Evolutionary conservation across 352 stramenopile species (phyloP), one percentile per base, ranked within the genome.

Genomic region (Globisporangium viniferum): DNA sequence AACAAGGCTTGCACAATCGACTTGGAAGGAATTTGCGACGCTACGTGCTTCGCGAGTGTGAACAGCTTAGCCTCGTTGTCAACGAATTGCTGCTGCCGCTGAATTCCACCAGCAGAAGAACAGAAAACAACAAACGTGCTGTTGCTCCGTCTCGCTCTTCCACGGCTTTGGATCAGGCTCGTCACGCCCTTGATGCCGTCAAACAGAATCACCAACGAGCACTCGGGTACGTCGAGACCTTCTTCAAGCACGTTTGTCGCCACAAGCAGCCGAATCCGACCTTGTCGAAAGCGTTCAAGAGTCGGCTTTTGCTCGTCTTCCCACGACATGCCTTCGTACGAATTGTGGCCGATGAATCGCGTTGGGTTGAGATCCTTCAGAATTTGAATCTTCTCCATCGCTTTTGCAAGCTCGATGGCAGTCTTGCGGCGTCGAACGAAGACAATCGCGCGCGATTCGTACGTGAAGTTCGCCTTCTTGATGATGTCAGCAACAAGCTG

Each of bases 171-270:
- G 36, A 94, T 90, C 20, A 94, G 71, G 62, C 82, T 92, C 15
- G 84, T 94, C 35, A 94, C 73, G 7, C 82, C 77, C 46, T 79
- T 66, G 2, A 94, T 75, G 20, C 86, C 84, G 48, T 94, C 84
- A 59, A 94, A 94, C 49, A 84, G 79, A 66, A 94, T 87, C 3
- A 94, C 86, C 0, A 94, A 68, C 6, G 84, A 94, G 33, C 86
- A 94, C 68, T 92, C 79, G 0, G 84, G 86, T 0, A 94, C 82
- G 55, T 94, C 86, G 22, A 94, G 70, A 1, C 84, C 86, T 79
- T 92, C 86, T 69, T 94, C 86, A 7, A 94, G 71, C 3, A 94
- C 86, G 66, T 90, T 94, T 18, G 86, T 94, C 15, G 86, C 86
- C 18, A 94, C 82, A 33, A 94, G 73, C 57, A 92, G 74, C 9